A percentile compares a stretch with the other conserved stretches of the same genome.
These are phyloP conservation scores for Luffa aegyptiaca DNA, from an alignment of 306 rosid species.

Conservation along the genomic window DNA sequence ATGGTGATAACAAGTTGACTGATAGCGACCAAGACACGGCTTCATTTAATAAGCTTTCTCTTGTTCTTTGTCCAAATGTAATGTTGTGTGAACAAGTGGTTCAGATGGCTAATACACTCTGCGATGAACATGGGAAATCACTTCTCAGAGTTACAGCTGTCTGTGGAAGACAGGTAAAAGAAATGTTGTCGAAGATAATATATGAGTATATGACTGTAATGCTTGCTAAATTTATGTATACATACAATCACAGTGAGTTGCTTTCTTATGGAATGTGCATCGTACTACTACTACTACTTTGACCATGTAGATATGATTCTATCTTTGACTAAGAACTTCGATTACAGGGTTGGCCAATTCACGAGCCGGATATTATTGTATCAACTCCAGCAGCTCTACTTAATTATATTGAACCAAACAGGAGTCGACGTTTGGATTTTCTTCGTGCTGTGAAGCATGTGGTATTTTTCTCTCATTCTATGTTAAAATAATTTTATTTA, in stretches of 20 bases:
- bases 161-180: slow-evolving; percentile 80
- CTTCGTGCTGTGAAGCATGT: slow-evolving; percentile 70
- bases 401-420: slow-evolving; percentile 59
- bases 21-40: slow-evolving; percentile 27
- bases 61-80: slow-evolving; percentile 88
- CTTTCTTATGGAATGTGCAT: not conserved
- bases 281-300: not conserved
- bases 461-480: slow-evolving; percentile 33
- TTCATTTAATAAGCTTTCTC: slow-evolving; percentile 27
- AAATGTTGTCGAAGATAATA: not conserved
- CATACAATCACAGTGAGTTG: not conserved
- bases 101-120: slow-evolving; percentile 70
- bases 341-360: slow-evolving; percentile 82
- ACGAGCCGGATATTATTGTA: slow-evolving; percentile 69
- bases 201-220: not conserved
- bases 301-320: not conserved
- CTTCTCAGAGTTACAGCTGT: slow-evolving; percentile 60
- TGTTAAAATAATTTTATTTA: not conserved
- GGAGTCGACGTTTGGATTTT: slow-evolving; percentile 43
- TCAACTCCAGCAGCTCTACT: slow-evolving; percentile 94
- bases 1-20: slow-evolving; percentile 20
- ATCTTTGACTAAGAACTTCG: slow-evolving; percentile 9
- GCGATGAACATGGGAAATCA: slow-evolving; percentile 47
- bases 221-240: not conserved
- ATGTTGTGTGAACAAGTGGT: slow-evolving; percentile 83